These are phyloP conservation scores for Saccharomycopsis capsularis DNA, from an alignment of 805 yeast species.

Conservation along the genomic window DNA sequence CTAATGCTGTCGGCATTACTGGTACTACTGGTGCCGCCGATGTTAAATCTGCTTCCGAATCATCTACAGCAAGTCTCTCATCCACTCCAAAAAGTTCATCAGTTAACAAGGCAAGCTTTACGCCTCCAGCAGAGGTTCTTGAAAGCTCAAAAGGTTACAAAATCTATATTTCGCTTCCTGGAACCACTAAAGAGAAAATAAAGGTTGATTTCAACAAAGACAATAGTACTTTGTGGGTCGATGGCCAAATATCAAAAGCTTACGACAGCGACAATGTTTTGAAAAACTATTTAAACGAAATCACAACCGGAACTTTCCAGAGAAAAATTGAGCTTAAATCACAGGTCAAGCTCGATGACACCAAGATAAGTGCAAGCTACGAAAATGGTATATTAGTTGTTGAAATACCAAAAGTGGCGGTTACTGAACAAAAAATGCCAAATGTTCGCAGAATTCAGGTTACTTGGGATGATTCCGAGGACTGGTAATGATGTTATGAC, in stretches of 20 bases:
- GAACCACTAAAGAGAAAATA: slow-evolving; percentile 29
- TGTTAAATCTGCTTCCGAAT: background rate
- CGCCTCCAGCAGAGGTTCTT: background rate
- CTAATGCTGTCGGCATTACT: too few species aligned
- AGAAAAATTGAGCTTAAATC: background rate
- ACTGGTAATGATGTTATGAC: too few species aligned
- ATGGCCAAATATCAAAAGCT: slow-evolving; percentile 25
- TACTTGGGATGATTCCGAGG: slow-evolving; percentile 3
- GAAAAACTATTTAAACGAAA: background rate
- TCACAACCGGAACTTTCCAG: background rate
- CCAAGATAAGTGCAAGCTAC: background rate
- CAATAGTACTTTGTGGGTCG: slow-evolving; percentile 29
- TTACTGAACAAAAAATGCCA: background rate
- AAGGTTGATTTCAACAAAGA: slow-evolving; percentile 32
- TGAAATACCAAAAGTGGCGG: slow-evolving; percentile 3
- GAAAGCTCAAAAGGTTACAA: slow-evolving; percentile 21
- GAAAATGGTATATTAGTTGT: slow-evolving; percentile 5
- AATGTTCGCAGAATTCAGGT: slow-evolving; percentile 1
- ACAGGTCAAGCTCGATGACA: background rate
- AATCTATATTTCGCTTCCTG: slow-evolving; percentile 32
- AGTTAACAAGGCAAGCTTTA: too few species aligned
- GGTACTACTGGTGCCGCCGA: too few species aligned
- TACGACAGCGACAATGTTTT: background rate
- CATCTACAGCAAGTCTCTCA: background rate
- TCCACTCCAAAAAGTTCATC: too few species aligned